Evolutionary conservation across 2,329 filamentous ascomycete genomes (phyloP).

Genomic region (Bipolaris zeicola): DNA sequence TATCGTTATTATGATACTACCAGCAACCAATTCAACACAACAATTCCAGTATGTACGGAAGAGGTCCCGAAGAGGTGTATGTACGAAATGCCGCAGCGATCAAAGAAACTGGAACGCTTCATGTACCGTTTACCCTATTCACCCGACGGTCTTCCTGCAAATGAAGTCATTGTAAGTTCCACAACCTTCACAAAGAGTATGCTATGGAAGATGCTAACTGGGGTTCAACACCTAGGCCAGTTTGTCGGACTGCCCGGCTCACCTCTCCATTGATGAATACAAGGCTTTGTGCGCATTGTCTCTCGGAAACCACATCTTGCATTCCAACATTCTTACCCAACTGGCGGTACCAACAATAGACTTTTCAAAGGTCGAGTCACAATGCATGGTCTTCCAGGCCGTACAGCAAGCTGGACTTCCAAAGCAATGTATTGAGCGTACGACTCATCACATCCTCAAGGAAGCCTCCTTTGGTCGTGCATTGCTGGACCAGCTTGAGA

Average conservation of each 20-base stretch:
- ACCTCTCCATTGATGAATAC: constrained; percentile 61
- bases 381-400: constrained; percentile 57
- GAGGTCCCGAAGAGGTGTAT: constrained; percentile 45
- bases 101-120: constrained; percentile 49
- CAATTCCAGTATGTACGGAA: constrained; percentile 15
- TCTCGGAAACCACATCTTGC: constrained; percentile 51
- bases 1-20: constrained; percentile 44
- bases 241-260: constrained; percentile 50
- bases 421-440: constrained; percentile 28
- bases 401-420: constrained; percentile 56
- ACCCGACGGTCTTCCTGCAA: constrained; percentile 49
- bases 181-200: constrained; percentile 26
- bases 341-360: constrained; percentile 47
- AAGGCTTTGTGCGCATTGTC: constrained; percentile 58
- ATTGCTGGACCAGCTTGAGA: constrained; percentile 24
- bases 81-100: constrained; percentile 47
- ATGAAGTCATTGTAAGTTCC: constrained; percentile 58
- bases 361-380: constrained; percentile 56
- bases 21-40: constrained; percentile 21
- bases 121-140: constrained; percentile 41
- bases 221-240: constrained; percentile 6
- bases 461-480: constrained; percentile 42
- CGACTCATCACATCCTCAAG: constrained; percentile 46
- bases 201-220: background rate
- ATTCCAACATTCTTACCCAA: constrained; percentile 12